Evolutionary conservation across 2,329 filamentous ascomycete species (phyloP), one percentile per base, ranked within the genome.

Genomic region (Phialophora verrucosa): DNA sequence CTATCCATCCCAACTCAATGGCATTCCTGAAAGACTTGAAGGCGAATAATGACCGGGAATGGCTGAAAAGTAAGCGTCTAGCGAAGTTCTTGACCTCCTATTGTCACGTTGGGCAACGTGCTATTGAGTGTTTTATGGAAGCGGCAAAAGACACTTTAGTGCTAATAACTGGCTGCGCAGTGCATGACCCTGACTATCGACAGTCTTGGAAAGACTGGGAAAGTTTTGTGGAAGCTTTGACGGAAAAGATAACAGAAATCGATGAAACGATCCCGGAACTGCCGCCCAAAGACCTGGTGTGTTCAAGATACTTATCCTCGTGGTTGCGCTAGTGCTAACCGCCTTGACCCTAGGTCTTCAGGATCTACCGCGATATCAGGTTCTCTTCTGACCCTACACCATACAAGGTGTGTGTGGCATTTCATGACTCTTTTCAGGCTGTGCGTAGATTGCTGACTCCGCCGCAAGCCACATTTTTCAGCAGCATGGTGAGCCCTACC

Each of bases 201-300:
- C 84, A 88, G 62, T 87, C 92, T 0, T 85, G 93, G 65, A 89
- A 90, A 66, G 92, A 97, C 76, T 97, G 91, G 84, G 87, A 91
- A 56, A 86, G 87, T 1, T 97, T 93, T 74, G 86, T 95, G 42
- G 89, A 91, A 71, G 82, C 82, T 10, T 82, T 95, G 47, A 91
- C 90, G 0, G 83, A 89, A 67, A 89, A 87, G 68, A 83, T 97
- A 62, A 85, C 86, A 23, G 87, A 89, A 65, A 83, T 85, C 47
- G 93, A 97, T 75, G 87, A 90, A 63, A 96, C 92, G 0, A 87
- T 97, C 50, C 93, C 93, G 0, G 92, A 97, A 73, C 81, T 97
- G 25, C 93, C 93, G 1, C 82, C 90, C 62, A 95, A 96, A 77
- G 93, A 97, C 75, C 82, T 96, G 72, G 88, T 88, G 72, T 75